Conservation (phyloP, 495 filamentous ascomycete genomes). For the Penicillium salamii region DNA sequence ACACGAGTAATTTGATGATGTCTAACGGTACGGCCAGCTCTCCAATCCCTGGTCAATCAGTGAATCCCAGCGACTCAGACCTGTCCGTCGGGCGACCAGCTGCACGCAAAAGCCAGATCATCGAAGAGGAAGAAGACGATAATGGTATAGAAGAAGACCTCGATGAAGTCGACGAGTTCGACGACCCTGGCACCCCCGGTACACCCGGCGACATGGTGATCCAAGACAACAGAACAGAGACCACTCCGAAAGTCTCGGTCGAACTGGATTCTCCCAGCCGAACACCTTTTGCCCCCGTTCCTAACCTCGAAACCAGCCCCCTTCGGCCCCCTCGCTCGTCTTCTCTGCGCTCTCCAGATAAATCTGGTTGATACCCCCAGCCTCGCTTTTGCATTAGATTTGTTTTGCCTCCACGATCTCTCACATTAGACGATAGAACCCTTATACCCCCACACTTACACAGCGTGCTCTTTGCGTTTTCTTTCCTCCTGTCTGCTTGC, state of each 20-base stretch:
- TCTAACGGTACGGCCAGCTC: constrained; percentile 36
- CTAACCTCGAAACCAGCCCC: constrained; percentile 33
- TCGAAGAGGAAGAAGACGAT: constrained; percentile 84
- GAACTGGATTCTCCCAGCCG: constrained; percentile 21
- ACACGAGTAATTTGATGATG: constrained; percentile 47
- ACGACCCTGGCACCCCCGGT: constrained; percentile 38
- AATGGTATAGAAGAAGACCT: constrained; percentile 63
- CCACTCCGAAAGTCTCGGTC: constrained; percentile 8
- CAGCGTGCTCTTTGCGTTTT: constrained; percentile 23
- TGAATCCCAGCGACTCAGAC: constrained; percentile 49
- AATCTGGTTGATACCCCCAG: background rate
- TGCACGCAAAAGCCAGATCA: constrained; percentile 59
- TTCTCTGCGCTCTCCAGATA: constrained; percentile 26
- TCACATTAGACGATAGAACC: constrained; percentile 27
- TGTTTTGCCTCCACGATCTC: constrained; percentile 1
- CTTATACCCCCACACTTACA: constrained; percentile 35
- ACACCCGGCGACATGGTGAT: constrained; percentile 23
- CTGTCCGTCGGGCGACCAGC: constrained; percentile 56
- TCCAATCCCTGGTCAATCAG: constrained; percentile 33
- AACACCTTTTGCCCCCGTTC: constrained; percentile 33
- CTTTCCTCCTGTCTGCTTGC: constrained; percentile 3
- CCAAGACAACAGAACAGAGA: constrained; percentile 13
- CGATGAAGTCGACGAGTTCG: constrained; percentile 70
- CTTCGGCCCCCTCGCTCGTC: constrained; percentile 38
- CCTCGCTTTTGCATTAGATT: constrained; percentile 12